Evolutionary conservation across 176 grass and related monocot genomes (phyloP).

Genomic region (Leersia perrieri): DNA sequence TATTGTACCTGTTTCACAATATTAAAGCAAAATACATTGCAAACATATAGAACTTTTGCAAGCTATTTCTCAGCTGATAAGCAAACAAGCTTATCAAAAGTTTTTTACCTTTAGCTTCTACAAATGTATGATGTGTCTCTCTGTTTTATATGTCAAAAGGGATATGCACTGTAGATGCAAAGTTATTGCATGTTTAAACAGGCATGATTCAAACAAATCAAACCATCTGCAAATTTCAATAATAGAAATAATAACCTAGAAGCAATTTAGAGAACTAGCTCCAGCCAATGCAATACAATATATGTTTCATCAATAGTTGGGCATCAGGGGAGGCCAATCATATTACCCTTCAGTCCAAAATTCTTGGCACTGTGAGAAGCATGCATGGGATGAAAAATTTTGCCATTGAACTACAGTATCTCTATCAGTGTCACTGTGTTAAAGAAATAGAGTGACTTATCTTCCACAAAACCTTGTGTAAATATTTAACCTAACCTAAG

Average conservation of each 20-base stretch:
- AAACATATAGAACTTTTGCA: not conserved
- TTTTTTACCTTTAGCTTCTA: slow-evolving; percentile 5
- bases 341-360: not conserved
- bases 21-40: not conserved
- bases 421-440: not conserved
- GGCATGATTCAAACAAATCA: not conserved
- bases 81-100: not conserved
- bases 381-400: not conserved
- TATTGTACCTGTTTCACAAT: not conserved
- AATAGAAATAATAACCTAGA: not conserved
- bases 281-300: not conserved
- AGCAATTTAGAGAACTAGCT: not conserved
- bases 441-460: not conserved
- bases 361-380: not conserved
- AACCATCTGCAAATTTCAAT: not conserved
- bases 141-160: not conserved
- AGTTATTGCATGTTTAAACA: not conserved
- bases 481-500: not conserved
- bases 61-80: not conserved
- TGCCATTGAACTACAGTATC: not conserved
- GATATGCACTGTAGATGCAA: not conserved
- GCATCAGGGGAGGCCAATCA: not conserved
- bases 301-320: not conserved
- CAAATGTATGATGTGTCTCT: not conserved
- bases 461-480: not conserved